Evolutionary conservation across 129 eudicot species (phyloP), one percentile per base, ranked within the genome.

Genomic region (Gnaphalium uliginosum): DNA sequence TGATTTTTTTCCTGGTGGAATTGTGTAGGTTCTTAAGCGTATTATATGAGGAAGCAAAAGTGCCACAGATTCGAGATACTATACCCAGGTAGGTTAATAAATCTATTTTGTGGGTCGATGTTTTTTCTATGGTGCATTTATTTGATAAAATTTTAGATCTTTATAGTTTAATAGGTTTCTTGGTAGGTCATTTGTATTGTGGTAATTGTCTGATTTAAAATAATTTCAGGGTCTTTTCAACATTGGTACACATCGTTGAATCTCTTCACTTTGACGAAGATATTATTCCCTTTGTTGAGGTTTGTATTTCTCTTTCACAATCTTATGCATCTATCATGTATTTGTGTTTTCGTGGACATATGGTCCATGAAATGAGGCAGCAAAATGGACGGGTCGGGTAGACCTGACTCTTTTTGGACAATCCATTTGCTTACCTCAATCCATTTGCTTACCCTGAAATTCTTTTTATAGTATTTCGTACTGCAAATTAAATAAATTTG

Each of bases 11-110:
- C 35, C 59, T 73, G 39, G 74, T 48, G 17, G 66, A 72, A 3
- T 18, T 82, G 18, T 78, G 63, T 80, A 92, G 97, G 77, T 81
- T 78, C 72, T 61, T 92, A 91, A 82, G 79, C 76, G 85, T 89
- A 67, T 76, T 83, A 56, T 63, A 74, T 81, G 50, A 9, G 27
- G 87, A 77, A 66, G 83, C 75, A 48, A 80, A 81, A 72, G 76
- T 48, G 56, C 73, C 74, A 23, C 56, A 74, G 76, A 80, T 73
- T 24, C 82, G 79, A 69, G 79, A 73, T 68, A 70, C 76, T 50
- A 75, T 75, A 72, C 68, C 86, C 21, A 83, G 92, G 96, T 85
- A 46, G 25, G 71, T 56, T 59, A 30, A 21, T 32, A 4, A 19
- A 18, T 32, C 19, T 27, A 26, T 27, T 66, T 59, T 43, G 37